Base-by-base conservation (phyloP, 331 rosid species). In the Malus hybrid region DNA sequence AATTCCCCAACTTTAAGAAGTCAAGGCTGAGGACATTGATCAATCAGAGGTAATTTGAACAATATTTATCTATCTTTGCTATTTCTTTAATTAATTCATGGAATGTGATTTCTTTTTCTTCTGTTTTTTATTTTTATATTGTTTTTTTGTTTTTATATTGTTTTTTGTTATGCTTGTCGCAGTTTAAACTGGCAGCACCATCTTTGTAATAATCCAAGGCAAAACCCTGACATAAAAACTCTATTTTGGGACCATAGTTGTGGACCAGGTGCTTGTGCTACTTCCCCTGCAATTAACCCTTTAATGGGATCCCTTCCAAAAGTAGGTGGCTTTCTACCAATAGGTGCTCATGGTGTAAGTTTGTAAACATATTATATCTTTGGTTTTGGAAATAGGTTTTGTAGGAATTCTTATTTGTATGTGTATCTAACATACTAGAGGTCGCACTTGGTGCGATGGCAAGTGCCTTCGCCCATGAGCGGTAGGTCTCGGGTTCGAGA, bases 131-230 rank as follows among this genome's bases (percentile, higher is more conserved):
- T 28, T 28, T 24, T 1, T 24, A 24, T 24, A 24, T 24, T 24
- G 24, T 24, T 56, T 2, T 42, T 28, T 62, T 44, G 15, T 59
- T 27, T 36, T 36, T 36, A 36, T 36, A 36, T 54, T 76, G 6
- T n/a, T 60, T 50, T 16, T 2, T 77, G 54, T 22, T 70, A 15
- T 62, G 57, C 24, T 62, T 70, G 52, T 48, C 34, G 32, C 71
- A 77, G 81, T 50, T 60, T 77, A 62, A 62, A 70, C 64, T 77
- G 81, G 76, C 81, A 77, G 44, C 81, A 77, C 10, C 69, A 50
- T 18, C 64, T 60, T 50, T 70, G 76, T 71, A 32, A 15, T 28
- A 50, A 18, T 44, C 71, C 44, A 5, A 70, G 19, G 65, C 44
- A 61, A 18, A 39, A 13, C 57, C 59, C 81, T 16, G 76, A 77